phyloP scores from a whole-genome alignment of 2,329 filamentous ascomycete genomes.

The Neopestalotiopsis clavispora region DNA sequence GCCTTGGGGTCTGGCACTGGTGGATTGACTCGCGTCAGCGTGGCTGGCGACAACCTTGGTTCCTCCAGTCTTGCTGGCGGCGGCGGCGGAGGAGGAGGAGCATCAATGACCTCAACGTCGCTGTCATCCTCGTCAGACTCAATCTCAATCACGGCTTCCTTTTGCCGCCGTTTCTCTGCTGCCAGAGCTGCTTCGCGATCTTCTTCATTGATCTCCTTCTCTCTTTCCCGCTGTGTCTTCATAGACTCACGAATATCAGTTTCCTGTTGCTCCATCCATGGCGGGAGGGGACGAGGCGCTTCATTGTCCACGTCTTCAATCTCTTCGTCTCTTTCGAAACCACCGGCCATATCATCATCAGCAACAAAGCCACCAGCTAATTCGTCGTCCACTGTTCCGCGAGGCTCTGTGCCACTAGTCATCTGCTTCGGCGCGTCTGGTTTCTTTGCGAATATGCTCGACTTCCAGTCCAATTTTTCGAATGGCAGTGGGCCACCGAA shows the following conservation, averaged over 20 bases:
- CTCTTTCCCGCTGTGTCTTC: slow-evolving; percentile 60
- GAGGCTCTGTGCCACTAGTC: not conserved
- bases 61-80: slow-evolving; percentile 33
- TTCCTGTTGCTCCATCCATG: slow-evolving; percentile 70
- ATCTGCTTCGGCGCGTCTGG: slow-evolving; percentile 23
- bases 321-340: slow-evolving; percentile 54
- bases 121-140: slow-evolving; percentile 64
- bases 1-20: slow-evolving; percentile 20
- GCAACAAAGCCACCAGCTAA: slow-evolving; percentile 43
- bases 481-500: slow-evolving; percentile 88
- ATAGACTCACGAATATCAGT: slow-evolving; percentile 69
- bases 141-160: slow-evolving; percentile 63
- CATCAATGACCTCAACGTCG: slow-evolving; percentile 63
- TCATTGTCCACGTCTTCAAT: slow-evolving; percentile 34
- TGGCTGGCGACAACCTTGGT: slow-evolving; percentile 25
- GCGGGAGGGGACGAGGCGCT: slow-evolving; percentile 68
- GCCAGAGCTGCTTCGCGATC: slow-evolving; percentile 62
- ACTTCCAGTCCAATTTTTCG: slow-evolving; percentile 78
- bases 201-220: slow-evolving; percentile 67
- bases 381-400: slow-evolving; percentile 23
- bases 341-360: slow-evolving; percentile 62
- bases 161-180: slow-evolving; percentile 50
- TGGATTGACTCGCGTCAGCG: slow-evolving; percentile 26
- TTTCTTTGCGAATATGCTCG: slow-evolving; percentile 59
- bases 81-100: slow-evolving; percentile 41